These are phyloP conservation scores for Aspergillus versicolor DNA, from an alignment of 2,329 filamentous ascomycete genomes.

Conservation along the genomic window DNA sequence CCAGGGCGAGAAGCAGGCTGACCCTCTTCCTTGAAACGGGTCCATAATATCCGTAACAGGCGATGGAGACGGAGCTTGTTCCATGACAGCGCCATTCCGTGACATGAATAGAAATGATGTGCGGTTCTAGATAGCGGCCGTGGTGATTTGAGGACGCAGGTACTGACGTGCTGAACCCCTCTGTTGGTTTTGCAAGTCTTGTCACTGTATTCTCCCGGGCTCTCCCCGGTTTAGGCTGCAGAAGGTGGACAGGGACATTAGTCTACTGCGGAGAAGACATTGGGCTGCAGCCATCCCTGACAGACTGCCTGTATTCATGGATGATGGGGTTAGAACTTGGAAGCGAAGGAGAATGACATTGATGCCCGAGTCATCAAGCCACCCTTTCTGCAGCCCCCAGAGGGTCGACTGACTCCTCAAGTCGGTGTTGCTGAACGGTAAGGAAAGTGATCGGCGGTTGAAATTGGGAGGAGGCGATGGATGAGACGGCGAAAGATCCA, in stretches of 20 bases:
- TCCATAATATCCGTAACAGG: not conserved
- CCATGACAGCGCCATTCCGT: conserved; percentile 18
- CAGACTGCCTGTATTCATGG: too few species aligned
- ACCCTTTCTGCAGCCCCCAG: too few species aligned
- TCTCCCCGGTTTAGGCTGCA: too few species aligned
- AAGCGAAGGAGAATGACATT: too few species aligned
- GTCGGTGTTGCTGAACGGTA: not conserved
- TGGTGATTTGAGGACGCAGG: conserved; percentile 18
- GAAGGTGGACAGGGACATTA: too few species aligned
- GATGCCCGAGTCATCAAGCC: too few species aligned
- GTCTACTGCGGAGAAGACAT: too few species aligned
- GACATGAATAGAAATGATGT: conserved; percentile 29
- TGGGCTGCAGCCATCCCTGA: too few species aligned
- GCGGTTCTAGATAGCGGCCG: conserved; percentile 5
- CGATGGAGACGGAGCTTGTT: conserved; percentile 10
- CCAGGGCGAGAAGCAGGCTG: not conserved
- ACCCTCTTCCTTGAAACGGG: conserved; percentile 11
- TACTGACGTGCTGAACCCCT: too few species aligned
- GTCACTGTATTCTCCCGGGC: too few species aligned
- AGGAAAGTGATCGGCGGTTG: conserved; percentile 1
- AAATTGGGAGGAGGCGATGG: not conserved
- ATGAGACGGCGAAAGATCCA: not conserved
- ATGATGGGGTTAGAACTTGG: too few species aligned
- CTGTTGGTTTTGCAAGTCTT: too few species aligned
- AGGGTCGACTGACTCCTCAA: not conserved